Base-by-base conservation (phyloP, 164 flowering plant genomes). In the Protea cynaroides region DNA sequence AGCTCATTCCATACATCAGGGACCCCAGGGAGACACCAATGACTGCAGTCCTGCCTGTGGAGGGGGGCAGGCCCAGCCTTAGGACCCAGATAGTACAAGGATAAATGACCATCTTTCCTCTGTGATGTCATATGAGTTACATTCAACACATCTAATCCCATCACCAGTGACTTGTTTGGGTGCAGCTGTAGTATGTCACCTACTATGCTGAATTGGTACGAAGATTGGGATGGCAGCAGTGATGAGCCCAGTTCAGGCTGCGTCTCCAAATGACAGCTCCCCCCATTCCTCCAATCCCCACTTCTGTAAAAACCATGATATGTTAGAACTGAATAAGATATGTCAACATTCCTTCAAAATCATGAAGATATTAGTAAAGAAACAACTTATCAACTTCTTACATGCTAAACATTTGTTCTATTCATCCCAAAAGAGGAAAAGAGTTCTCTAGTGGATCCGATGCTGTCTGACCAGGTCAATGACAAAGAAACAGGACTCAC, bases 11-110 rank as follows among this genome's bases (percentile, higher is more conserved):
- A 90, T 5, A 83, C 44, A 75, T 90, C 97, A 3, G 97, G 98
- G 24, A 93, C 94, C 8, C 98, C 98, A 22, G 98, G 98, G 24
- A 93, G 81, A 68, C 98, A 90, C 98, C 97, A 93, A 51, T 93
- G 98, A 79, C 97, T 93, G 83, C 98, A 93, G 68, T 93, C 97
- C 69, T 93, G 98, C 68, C 91, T 78, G 71, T 83, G 88, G 19
- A 81, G 62, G 14, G 96, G 75, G 2, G 88, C 83, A 36, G 84
- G 89, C 15, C 84, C 72, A 0, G 10, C 22, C 0, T 58, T 40
- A 0, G 88, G 80, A 8, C 83, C 83, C 25, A 79, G 57, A 72
- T 90, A 90, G 71, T 89, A 93, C 44, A 86, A 5, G 36, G 98
- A 90, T 22, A 85, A 78, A 73, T 93, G 98, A 34, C 95, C 98